Evolutionary conservation across 73 alveolate genomes (phyloP).

Genomic region (Tetrahymena borealis): DNA sequence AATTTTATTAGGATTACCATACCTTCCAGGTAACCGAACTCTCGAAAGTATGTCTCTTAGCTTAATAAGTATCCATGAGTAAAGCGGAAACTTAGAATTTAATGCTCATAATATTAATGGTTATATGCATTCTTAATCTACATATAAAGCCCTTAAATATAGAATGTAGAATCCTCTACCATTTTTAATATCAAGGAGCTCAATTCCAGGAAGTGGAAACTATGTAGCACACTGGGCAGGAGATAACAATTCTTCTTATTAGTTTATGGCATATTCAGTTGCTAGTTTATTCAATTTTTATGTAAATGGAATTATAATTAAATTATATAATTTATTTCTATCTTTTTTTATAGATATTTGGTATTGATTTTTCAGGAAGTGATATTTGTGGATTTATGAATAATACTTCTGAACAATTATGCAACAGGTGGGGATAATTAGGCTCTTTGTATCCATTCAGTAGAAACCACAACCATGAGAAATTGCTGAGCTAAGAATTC

Average conservation of each 20-base stretch:
- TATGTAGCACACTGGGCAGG: constrained; percentile 97
- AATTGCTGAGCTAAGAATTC: constrained; percentile 43
- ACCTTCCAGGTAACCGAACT: not conserved
- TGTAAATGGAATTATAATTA: not conserved
- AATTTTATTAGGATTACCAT: not conserved
- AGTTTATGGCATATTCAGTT: constrained; percentile 58
- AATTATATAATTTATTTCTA: constrained; percentile 1
- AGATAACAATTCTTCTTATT: constrained; percentile 83
- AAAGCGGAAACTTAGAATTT: not conserved
- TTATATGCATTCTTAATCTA: not conserved
- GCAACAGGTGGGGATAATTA: constrained; percentile 92
- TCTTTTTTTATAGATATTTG: constrained; percentile 76
- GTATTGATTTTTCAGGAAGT: constrained; percentile 91
- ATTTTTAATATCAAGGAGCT: constrained; percentile 82
- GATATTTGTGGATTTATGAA: constrained; percentile 97
- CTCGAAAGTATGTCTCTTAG: not conserved
- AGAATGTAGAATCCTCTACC: constrained; percentile 36
- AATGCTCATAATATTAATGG: not conserved
- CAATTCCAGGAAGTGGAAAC: constrained; percentile 92
- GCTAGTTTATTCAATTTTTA: constrained; percentile 51
- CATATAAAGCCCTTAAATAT: not conserved
- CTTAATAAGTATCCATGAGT: not conserved
- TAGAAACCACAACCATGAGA: constrained; percentile 87
- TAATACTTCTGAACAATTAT: constrained; percentile 83
- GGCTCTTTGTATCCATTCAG: constrained; percentile 96